These are phyloP conservation scores for Linanthus parryae DNA, from an alignment of 148 eudicot species.

Conservation along the genomic window DNA sequence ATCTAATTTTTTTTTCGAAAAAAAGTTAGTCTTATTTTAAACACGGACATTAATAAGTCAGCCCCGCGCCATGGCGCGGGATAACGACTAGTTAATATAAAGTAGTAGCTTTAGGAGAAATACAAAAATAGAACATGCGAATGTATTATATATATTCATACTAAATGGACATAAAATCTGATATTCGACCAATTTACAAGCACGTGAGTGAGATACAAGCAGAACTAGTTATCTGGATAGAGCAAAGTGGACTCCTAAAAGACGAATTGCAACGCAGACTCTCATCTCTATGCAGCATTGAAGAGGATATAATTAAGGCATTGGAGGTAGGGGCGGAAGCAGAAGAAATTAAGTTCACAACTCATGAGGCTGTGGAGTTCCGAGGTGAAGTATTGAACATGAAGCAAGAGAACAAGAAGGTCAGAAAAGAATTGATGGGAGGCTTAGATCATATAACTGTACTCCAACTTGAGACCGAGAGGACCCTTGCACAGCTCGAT, in stretches of 20 bases:
- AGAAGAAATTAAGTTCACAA: constrained; percentile 77
- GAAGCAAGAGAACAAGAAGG: constrained; percentile 93
- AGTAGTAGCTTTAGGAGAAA: no score
- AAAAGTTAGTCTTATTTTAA: no score
- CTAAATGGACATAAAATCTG: constrained; percentile 39
- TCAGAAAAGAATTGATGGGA: constrained; percentile 69
- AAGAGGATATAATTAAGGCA: constrained; percentile 59
- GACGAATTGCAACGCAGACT: constrained; percentile 60
- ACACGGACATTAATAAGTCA: no score
- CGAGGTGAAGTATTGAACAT: constrained; percentile 88
- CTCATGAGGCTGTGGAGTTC: constrained; percentile 79
- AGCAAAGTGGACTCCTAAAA: constrained; percentile 51
- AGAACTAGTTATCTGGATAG: constrained; percentile 66
- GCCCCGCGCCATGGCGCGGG: no score
- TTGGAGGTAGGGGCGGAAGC: constrained; percentile 59
- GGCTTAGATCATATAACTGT: constrained; percentile 60
- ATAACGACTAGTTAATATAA: no score
- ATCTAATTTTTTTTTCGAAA: no score
- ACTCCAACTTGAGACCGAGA: constrained; percentile 59
- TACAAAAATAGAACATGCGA: no score
- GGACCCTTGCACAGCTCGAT: constrained; percentile 41
- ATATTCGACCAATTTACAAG: constrained; percentile 55
- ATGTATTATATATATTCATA: no score
- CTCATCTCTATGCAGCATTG: constrained; percentile 47
- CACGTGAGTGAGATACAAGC: constrained; percentile 70